Base-by-base conservation (phyloP, 1,284 basidiomycete genomes). In the Paramarasmius palmivorus region DNA sequence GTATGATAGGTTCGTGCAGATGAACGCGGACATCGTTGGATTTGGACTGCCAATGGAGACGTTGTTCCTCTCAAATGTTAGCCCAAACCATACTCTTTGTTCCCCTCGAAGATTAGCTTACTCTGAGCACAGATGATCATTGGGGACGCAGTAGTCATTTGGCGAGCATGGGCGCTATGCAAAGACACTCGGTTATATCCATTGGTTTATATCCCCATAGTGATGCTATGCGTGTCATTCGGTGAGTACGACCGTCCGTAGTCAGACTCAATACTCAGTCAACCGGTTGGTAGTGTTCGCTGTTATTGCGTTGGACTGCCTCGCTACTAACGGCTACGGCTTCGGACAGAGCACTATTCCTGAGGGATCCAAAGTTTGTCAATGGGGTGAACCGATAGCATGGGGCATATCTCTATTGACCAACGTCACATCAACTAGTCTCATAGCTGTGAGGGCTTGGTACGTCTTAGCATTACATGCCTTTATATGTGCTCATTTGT, bases 371-470 rank as follows among this genome's bases (percentile, higher is more conserved):
- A 41, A 25, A 25, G 45, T 41, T 10, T 54, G 52, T 19, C 20
- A 40, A 23, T 54, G 52, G 52, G 45, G 37, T 10, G 52, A 54
- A 25, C 52, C 52, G 7, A 36, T 54, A 7, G 37, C 52, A 1
- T 54, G 52, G 52, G 52, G 44, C 17, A 26, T 54, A 7, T 54
- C 52, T 0, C 36, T 54, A 26, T 23, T 54, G 25, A 54, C 52
- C 1, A 54, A 54, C 20, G n/a, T 54, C 2, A 36, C 34, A 14
- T 54, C 52, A 3, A 54, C 52, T 3, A 35, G 46, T 1, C 35
- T 54, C 17, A 54, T 54, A 23, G 52, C 52, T 3, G 34, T 54
- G 5, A 54, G 39, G 20, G 52, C 52, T 9, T 54, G 52, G 52
- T 54, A 29, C 6, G 52, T 40, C 29, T 22, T 40, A 4, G 23